phyloP scores from a whole-genome alignment of 208 protist genomes.

The Acanthamoeba divionensis region DNA sequence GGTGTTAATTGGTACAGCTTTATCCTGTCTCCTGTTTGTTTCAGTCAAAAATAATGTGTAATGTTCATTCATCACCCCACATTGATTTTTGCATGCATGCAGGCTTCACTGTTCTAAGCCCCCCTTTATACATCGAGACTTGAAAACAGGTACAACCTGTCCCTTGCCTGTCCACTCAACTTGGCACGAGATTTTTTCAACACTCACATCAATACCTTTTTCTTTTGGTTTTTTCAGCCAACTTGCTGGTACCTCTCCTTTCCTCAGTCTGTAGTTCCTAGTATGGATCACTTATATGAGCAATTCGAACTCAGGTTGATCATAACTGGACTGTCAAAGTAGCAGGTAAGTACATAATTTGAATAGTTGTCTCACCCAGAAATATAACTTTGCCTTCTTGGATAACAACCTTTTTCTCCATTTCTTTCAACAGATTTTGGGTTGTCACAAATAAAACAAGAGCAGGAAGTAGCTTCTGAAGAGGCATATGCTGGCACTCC shows the following conservation, averaged over 20 bases:
- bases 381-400: not conserved
- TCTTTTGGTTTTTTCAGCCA: not conserved
- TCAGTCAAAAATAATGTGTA: not conserved
- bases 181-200: not conserved
- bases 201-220: not conserved
- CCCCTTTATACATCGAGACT: constrained; percentile 20
- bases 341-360: not conserved
- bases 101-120: constrained; percentile 18
- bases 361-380: not conserved
- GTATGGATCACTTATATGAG: too few relatives aligned
- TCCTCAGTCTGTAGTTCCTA: too few relatives aligned
- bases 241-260: too few relatives aligned
- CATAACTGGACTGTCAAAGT: constrained; percentile 51
- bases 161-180: not conserved
- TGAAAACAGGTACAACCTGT: not conserved
- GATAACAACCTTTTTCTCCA: not conserved
- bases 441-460: not conserved
- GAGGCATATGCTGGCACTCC: constrained; percentile 7
- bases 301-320: too few relatives aligned
- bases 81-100: too few relatives aligned
- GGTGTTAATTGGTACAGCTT: constrained; percentile 17
- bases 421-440: not conserved
- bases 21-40: not conserved
- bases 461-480: not conserved
- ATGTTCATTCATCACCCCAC: too few relatives aligned